A percentile compares a stretch with the other conserved stretches of the same genome.
Conservation (phyloP, 1,284 basidiomycete species). For the Ceratobasidium sp. region DNA sequence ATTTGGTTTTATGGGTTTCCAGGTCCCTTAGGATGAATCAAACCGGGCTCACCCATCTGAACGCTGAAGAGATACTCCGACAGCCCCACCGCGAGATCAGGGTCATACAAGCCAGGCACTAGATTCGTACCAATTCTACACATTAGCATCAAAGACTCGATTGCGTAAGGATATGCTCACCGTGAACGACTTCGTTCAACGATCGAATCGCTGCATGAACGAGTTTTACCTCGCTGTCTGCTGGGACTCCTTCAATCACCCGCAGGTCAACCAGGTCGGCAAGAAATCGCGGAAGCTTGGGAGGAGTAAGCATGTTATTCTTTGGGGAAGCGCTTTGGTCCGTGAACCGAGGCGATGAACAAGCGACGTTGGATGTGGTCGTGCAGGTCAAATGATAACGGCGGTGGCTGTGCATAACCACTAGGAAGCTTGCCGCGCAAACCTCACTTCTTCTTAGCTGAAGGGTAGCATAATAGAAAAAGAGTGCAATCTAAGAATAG, state of each 20-base stretch:
- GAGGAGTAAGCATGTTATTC: background rate
- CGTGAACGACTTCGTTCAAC: background rate
- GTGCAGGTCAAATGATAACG: no score
- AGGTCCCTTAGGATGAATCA: no score
- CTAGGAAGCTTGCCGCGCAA: no score
- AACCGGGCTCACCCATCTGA: constrained; percentile 16
- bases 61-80: constrained; percentile 9
- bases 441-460: no score
- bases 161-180: background rate
- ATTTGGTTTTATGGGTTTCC: no score
- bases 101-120: constrained; percentile 3
- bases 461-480: no score
- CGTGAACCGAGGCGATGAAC: no score
- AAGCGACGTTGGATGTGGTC: no score
- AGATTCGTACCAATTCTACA: background rate
- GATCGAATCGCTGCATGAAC: constrained; percentile 8
- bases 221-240: constrained; percentile 3
- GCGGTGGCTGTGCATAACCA: no score
- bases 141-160: no score
- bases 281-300: background rate
- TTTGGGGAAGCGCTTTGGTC: background rate
- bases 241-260: background rate
- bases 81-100: background rate
- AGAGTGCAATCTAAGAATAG: no score
- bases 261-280: background rate